Base-by-base conservation (phyloP, 768 basidiomycete species). In the Crucibulum laeve region DNA sequence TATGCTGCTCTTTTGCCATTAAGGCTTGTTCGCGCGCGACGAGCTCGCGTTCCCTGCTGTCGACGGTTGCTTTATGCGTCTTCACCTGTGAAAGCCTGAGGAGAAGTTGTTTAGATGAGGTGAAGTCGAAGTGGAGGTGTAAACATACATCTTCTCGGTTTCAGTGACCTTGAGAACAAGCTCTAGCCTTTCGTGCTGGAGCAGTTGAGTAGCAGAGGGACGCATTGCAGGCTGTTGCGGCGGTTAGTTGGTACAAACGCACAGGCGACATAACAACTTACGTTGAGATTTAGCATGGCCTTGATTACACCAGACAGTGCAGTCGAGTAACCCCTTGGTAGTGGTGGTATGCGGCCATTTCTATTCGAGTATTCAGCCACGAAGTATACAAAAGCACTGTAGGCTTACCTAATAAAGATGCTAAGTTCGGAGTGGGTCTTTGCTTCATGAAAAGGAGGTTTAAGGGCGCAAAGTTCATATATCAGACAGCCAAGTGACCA, bases 401-500 rank as follows among this genome's bases (percentile, higher is more conserved):
- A 5, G 1, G 33, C 75, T 10, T 30, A 84, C 86, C 88, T 74
- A 58, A 96, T 88, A 46, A 83, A 76, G 45, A 84, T 82, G 45
- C 85, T 87, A 8, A 95, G 73, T 57, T 95, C 91, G 1, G 78
- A 73, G 47, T 94, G 91, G 0, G 92, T 94, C 61, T 90, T 86
- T 1, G 93, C 91, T 62, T 91, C 91, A 53, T 93, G 87, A 57
- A 96, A 96, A 4, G 92, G 93, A 0, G 93, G 93, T 53, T 87
- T 87, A 42, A 93, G 73, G 0, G 95, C 92, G 51, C 95, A 98
- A 28, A 98, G 78, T 65, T 98, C 96, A 62, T 90, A 98, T 19
- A 97, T 90, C 23, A 98, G 75, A 65, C 96, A 99, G 1, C 96
- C 96, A 22, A 98, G 74, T 3, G 91, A 94, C 96, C 96, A 99